Percentiles rank a stretch among this genome's conserved stretches.
Evolutionary conservation across 768 basidiomycete genomes (phyloP).

Genomic region (Mycena olivaceomarginata): DNA sequence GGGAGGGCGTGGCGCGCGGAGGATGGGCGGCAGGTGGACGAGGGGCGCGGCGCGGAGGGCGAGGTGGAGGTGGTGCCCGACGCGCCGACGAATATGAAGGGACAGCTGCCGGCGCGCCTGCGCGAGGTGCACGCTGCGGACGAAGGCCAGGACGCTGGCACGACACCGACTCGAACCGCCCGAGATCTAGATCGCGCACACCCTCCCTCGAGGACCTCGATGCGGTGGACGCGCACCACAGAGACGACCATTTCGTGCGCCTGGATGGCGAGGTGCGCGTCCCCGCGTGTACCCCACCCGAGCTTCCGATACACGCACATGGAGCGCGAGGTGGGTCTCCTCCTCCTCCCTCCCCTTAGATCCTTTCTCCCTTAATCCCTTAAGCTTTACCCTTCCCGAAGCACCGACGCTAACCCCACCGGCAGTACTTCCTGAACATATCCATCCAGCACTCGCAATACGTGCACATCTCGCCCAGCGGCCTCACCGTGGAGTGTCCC

Average conservation of each 20-base stretch:
- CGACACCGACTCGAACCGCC: too few species aligned
- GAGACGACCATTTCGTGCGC: slow-evolving; percentile 32
- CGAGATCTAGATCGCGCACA: slow-evolving; percentile 15
- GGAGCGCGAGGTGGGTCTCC: slow-evolving; percentile 33
- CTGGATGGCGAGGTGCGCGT: slow-evolving; percentile 43
- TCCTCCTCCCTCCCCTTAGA: too few species aligned
- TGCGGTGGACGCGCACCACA: slow-evolving; percentile 7
- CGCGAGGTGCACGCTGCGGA: slow-evolving; percentile 11
- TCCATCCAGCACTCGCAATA: slow-evolving; percentile 42
- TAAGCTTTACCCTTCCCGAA: background rate
- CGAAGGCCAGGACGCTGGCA: background rate
- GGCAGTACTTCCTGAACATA: slow-evolving; percentile 36
- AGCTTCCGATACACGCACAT: slow-evolving; percentile 40
- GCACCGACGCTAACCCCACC: background rate
- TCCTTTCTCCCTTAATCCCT: too few species aligned
- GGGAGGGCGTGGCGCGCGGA: slow-evolving; percentile 40
- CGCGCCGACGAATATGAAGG: background rate
- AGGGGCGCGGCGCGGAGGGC: slow-evolving; percentile 6
- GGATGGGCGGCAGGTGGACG: slow-evolving; percentile 32
- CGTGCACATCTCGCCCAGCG: slow-evolving; percentile 40
- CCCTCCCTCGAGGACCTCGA: slow-evolving; percentile 38
- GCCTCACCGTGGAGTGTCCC: slow-evolving; percentile 29
- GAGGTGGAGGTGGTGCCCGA: too few species aligned
- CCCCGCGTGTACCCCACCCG: slow-evolving; percentile 38
- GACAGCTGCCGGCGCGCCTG: slow-evolving; percentile 31